These are phyloP conservation scores for Colletotrichum theobromicola DNA, from an alignment of 2,329 filamentous ascomycete species.

Conservation along the genomic window DNA sequence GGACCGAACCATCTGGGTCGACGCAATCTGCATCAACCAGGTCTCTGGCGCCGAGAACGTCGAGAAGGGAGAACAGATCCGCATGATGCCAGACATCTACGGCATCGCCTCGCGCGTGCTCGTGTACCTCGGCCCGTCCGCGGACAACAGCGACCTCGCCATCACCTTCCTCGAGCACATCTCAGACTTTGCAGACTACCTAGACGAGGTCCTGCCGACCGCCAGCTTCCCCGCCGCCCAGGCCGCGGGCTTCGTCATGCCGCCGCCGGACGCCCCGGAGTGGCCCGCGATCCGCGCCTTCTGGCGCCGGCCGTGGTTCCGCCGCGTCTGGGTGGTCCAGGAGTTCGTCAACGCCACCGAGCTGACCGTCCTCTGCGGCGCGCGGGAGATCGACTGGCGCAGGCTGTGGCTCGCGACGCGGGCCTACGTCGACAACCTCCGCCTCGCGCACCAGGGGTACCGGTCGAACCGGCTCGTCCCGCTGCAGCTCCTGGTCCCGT, in stretches of 20 bases:
- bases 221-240: neutral
- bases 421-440: neutral
- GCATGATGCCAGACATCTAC: neutral
- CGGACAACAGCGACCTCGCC: neutral
- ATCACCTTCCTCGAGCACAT: neutral
- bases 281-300: neutral
- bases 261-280: neutral
- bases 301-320: neutral
- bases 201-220: neutral
- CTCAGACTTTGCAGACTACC: neutral
- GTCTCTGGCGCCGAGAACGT: neutral
- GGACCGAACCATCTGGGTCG: neutral
- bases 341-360: neutral
- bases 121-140: neutral
- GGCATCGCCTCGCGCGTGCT: neutral
- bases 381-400: neutral
- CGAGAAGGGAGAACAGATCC: neutral
- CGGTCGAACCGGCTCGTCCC: neutral
- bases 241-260: neutral
- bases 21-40: conserved; percentile 2
- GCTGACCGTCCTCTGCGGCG: neutral
- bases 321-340: neutral
- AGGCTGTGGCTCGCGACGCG: neutral
- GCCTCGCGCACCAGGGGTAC: neutral
- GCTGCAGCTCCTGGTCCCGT: neutral